Evolutionary conservation across 306 rosid genomes (phyloP).

Genomic region (Vigna radiata): DNA sequence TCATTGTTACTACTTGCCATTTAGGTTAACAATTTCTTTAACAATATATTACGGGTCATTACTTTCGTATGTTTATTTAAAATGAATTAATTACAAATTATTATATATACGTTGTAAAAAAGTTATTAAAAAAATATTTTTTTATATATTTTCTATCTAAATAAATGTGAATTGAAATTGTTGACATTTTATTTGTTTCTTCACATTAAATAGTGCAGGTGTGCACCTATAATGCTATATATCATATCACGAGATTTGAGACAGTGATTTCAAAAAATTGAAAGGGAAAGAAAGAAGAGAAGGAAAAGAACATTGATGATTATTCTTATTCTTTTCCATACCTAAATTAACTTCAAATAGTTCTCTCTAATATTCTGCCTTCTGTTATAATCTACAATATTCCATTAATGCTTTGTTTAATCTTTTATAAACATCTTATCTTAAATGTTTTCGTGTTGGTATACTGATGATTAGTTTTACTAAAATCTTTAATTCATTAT

Average conservation of each 20-base stretch:
- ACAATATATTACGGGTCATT: no score
- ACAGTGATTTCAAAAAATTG: not conserved
- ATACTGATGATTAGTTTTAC: no score
- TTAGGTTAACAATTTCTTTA: no score
- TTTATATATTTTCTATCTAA: not conserved
- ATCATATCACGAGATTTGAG: not conserved
- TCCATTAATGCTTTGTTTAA: not conserved
- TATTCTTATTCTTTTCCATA: slow-evolving; percentile 21
- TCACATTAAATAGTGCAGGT: not conserved
- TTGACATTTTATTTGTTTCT: not conserved
- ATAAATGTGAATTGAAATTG: not conserved
- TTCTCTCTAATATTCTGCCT: slow-evolving; percentile 12
- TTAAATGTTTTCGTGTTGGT: no score
- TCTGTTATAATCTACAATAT: slow-evolving; percentile 15
- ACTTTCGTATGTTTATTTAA: no score
- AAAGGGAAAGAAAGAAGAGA: slow-evolving; percentile 4
- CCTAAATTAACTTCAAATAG: not conserved
- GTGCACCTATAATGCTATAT: slow-evolving; percentile 4
- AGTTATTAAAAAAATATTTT: no score
- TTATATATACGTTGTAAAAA: no score
- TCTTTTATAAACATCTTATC: not conserved
- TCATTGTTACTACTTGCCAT: no score
- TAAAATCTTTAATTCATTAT: no score
- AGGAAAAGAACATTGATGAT: slow-evolving; percentile 33
- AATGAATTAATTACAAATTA: no score